Base-by-base conservation (phyloP, 2,329 filamentous ascomycete genomes). In the Monosporascus cannonballus region DNA sequence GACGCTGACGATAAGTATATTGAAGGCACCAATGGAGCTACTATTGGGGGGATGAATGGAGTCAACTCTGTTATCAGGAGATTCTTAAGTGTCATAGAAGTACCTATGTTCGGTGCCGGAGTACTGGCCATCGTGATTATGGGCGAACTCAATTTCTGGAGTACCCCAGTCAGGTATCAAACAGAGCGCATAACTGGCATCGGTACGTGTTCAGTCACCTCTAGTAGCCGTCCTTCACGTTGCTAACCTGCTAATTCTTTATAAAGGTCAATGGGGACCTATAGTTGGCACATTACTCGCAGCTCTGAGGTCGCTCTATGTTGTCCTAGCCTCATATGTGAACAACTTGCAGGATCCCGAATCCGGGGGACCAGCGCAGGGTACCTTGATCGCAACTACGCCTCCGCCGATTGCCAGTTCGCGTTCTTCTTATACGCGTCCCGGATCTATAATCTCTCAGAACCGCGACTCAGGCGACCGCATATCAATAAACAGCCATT, bases 81-180 rank as follows among this genome's bases (percentile, higher is more conserved):
- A 9, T 80, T 83, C 27, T 69, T 84, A 14, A 76, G 70, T 15
- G 80, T 76, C 36, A 73, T 84, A 1, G 80, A 84, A 51, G 71
- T 84, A 3, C 81, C 81, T 0, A 59, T 87, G 0, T 85, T 86
- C 51, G 76, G 73, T 1, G 79, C 73, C 6, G 80, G 80, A 1
- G 78, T 85, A 0, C 53, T 86, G 1, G 76, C 79, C 1, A 80
- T 87, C 5, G 68, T 87, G 3, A 70, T 84, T 4, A 66, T 83
- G 1, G 85, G 85, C 0, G 85, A 87, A 65, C 72, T 73, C 34
- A 87, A 88, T 58, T 83, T 87, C 57, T 86, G 76, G 58, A 86
- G 80, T 47, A 20, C 51, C 0, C 80, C 78, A 51, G 71, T 87
- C 3, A 59, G 56, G 0, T 84, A 80, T 54, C 74, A 84, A 55